Percentiles rank a stretch among this genome's conserved stretches.
Evolutionary conservation across 1,139 yeast species (phyloP).

Genomic region (Suhomyces yuchorum): DNA sequence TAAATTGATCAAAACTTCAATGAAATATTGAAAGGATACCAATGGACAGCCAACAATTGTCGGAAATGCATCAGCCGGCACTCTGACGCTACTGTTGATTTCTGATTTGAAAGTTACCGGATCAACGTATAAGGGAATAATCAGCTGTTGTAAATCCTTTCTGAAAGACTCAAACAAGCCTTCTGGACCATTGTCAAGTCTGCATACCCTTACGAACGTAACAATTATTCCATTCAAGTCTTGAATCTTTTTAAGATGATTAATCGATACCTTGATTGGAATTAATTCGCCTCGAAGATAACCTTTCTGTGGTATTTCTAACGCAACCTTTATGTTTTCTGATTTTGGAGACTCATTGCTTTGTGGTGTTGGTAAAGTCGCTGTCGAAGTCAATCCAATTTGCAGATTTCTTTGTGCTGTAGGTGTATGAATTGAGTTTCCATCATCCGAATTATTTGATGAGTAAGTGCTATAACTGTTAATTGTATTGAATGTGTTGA

Average conservation of each 20-base stretch:
- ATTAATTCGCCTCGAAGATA: slow-evolving; percentile 76
- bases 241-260: slow-evolving; percentile 70
- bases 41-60: slow-evolving; percentile 74
- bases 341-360: slow-evolving; percentile 16
- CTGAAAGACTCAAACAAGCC: slow-evolving; percentile 74
- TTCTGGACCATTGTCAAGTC: slow-evolving; percentile 69
- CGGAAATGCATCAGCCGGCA: slow-evolving; percentile 87
- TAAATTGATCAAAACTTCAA: slow-evolving; percentile 78
- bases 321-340: slow-evolving; percentile 52
- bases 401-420: background rate
- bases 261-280: slow-evolving; percentile 66
- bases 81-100: slow-evolving; percentile 62
- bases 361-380: background rate
- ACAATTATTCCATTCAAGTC: slow-evolving; percentile 77
- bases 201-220: slow-evolving; percentile 78
- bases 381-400: background rate
- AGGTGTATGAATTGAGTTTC: background rate
- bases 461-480: slow-evolving; percentile 41
- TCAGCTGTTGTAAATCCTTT: slow-evolving; percentile 78
- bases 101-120: slow-evolving; percentile 61
- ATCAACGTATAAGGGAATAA: slow-evolving; percentile 78
- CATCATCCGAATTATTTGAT: slow-evolving; percentile 37
- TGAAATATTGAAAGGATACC: slow-evolving; percentile 80
- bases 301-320: slow-evolving; percentile 68
- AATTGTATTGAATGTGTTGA: slow-evolving; percentile 21